Percentiles rank a stretch among this genome's conserved stretches.
Conservation (phyloP, 2,329 filamentous ascomycete species). For the Paradendryphiella salina region DNA sequence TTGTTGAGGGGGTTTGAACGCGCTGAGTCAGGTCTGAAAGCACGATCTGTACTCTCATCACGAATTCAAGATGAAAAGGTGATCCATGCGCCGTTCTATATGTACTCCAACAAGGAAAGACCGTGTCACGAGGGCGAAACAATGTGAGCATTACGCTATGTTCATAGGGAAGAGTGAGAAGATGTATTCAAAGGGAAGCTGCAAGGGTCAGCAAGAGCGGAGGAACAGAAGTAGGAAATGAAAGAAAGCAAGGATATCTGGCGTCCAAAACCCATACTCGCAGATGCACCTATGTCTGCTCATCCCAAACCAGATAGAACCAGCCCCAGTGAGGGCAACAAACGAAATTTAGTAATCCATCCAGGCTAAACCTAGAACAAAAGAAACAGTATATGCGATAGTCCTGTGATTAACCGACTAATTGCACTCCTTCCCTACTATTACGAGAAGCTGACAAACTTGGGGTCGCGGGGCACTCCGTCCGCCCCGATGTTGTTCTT, state of each 20-base stretch:
- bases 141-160: not conserved
- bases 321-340: slow-evolving; percentile 9
- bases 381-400: slow-evolving; percentile 7
- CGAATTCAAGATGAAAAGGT: not conserved
- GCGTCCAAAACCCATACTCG: slow-evolving; percentile 4
- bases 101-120: not conserved
- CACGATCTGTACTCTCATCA: not conserved
- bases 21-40: not conserved
- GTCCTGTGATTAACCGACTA: not conserved
- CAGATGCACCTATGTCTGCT: slow-evolving; percentile 2
- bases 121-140: not conserved
- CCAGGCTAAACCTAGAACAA: slow-evolving; percentile 7
- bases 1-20: not conserved
- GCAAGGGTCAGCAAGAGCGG: slow-evolving; percentile 1
- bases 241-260: not conserved
- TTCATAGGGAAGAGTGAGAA: not conserved
- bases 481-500: slow-evolving; percentile 88
- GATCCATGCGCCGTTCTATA: not conserved
- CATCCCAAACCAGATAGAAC: slow-evolving; percentile 4
- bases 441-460: slow-evolving; percentile 86
- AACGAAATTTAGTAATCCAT: slow-evolving; percentile 10
- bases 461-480: slow-evolving; percentile 84
- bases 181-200: slow-evolving; percentile 4
- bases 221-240: slow-evolving; percentile 3
- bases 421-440: not conserved